Conservation (phyloP, 441 rosid genomes). For the Adansonia rubrostipa region DNA sequence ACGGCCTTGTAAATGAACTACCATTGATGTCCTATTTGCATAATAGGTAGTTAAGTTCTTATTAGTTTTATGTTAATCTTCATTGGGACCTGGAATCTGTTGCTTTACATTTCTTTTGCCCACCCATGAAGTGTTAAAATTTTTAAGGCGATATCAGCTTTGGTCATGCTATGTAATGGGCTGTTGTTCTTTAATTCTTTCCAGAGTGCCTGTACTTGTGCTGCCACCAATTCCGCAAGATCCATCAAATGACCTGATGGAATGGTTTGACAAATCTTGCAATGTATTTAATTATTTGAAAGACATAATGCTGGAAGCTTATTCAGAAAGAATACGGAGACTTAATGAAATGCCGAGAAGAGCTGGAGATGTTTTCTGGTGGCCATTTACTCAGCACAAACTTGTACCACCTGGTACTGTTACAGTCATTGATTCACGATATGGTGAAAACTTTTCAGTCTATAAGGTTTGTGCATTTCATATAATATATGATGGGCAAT, state of each 20-base stretch:
- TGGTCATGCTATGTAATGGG: background rate
- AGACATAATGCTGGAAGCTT: constrained; percentile 59
- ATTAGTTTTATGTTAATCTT: background rate
- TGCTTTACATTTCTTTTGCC: background rate
- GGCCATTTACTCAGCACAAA: constrained; percentile 97
- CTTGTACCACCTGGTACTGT: constrained; percentile 65
- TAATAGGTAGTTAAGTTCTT: constrained; percentile 52
- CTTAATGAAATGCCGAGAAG: constrained; percentile 69
- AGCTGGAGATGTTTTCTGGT: constrained; percentile 81
- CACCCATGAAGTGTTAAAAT: background rate
- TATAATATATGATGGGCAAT: background rate
- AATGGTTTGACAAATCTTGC: constrained; percentile 73
- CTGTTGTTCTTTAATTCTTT: constrained; percentile 27
- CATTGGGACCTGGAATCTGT: background rate
- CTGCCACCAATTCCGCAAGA: constrained; percentile 80
- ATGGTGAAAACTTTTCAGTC: constrained; percentile 85
- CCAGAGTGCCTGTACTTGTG: constrained; percentile 86
- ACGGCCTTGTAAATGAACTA: constrained; percentile 80
- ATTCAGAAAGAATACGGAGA: constrained; percentile 61
- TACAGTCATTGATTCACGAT: constrained; percentile 89
- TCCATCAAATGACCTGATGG: constrained; percentile 73
- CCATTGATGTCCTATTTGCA: constrained; percentile 72
- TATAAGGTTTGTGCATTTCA: constrained; percentile 61
- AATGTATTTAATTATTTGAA: constrained; percentile 59
- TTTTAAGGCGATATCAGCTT: constrained; percentile 11